Percentiles rank a stretch among this genome's conserved stretches.
Evolutionary conservation across 2,329 filamentous ascomycete species (phyloP).

Genomic region (Drechslerella dactyloides): DNA sequence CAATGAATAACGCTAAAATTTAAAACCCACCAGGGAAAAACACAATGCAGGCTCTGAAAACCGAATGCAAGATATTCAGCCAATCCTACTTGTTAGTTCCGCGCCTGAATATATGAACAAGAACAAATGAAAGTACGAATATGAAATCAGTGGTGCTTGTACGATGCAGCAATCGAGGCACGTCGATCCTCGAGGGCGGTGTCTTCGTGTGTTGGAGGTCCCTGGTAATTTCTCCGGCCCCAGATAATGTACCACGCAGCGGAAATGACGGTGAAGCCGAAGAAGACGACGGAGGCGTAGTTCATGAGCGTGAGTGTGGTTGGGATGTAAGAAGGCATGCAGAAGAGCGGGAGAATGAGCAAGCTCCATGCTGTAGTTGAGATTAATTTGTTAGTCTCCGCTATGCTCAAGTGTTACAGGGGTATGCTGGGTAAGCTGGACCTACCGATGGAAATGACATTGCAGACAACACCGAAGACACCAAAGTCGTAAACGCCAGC

Average conservation of each 20-base stretch:
- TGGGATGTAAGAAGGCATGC: slow-evolving; percentile 71
- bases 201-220: slow-evolving; percentile 62
- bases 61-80: neutral
- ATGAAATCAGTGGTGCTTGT: slow-evolving; percentile 23
- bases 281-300: slow-evolving; percentile 77
- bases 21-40: slow-evolving; percentile 3
- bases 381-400: slow-evolving; percentile 7
- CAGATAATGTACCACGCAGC: slow-evolving; percentile 72
- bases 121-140: slow-evolving; percentile 8
- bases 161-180: slow-evolving; percentile 43
- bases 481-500: slow-evolving; percentile 69
- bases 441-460: slow-evolving; percentile 70
- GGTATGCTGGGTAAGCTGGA: slow-evolving; percentile 46
- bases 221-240: slow-evolving; percentile 73
- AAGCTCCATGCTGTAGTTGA: slow-evolving; percentile 67
- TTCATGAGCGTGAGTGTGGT: slow-evolving; percentile 69
- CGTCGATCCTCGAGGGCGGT: slow-evolving; percentile 34
- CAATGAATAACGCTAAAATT: too few relatives aligned
- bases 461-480: slow-evolving; percentile 67
- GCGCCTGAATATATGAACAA: neutral
- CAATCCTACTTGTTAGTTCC: neutral
- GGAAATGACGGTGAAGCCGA: slow-evolving; percentile 68
- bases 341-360: slow-evolving; percentile 75
- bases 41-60: slow-evolving; percentile 16
- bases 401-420: neutral